A percentile compares a stretch with the other conserved stretches of the same genome.
Evolutionary conservation across 2,329 filamentous ascomycete genomes (phyloP).

Genomic region (Colletotrichum tofieldiae): DNA sequence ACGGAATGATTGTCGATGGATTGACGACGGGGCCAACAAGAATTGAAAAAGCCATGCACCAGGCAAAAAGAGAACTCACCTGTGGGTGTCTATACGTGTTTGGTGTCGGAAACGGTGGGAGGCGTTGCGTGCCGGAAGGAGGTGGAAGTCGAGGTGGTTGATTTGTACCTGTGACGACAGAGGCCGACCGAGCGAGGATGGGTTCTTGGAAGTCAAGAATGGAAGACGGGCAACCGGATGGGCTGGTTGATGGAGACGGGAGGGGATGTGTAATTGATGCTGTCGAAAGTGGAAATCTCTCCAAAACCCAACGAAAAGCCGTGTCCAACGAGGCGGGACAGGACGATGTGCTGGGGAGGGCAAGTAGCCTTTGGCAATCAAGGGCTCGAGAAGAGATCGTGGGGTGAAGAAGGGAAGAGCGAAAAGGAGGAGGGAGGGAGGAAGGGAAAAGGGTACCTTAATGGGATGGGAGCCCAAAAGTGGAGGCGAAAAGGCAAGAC

Average conservation of each 20-base stretch:
- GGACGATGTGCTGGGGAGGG: constrained; percentile 33
- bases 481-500: constrained; percentile 42
- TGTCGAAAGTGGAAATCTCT: constrained; percentile 16
- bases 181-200: constrained; percentile 32
- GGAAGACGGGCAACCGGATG: constrained; percentile 16
- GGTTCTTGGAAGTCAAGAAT: constrained; percentile 17
- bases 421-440: constrained; percentile 14
- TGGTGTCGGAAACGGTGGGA: constrained; percentile 40
- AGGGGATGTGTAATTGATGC: constrained; percentile 26
- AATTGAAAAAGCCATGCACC: background rate
- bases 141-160: constrained; percentile 6
- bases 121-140: constrained; percentile 24
- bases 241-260: constrained; percentile 20
- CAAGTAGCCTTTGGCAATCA: constrained; percentile 36
- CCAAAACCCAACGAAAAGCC: constrained; percentile 35
- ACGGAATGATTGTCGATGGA: constrained; percentile 5
- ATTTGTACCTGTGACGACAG: constrained; percentile 38
- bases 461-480: constrained; percentile 43
- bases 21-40: background rate
- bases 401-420: constrained; percentile 40
- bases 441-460: constrained; percentile 42
- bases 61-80: constrained; percentile 8
- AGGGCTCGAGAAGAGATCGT: constrained; percentile 41
- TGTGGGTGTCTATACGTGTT: constrained; percentile 13
- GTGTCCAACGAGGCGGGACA: constrained; percentile 42